A percentile compares a stretch with the other conserved stretches of the same genome.
Evolutionary conservation across 495 filamentous ascomycete species (phyloP).

Genomic region (Penicillium turbatum): DNA sequence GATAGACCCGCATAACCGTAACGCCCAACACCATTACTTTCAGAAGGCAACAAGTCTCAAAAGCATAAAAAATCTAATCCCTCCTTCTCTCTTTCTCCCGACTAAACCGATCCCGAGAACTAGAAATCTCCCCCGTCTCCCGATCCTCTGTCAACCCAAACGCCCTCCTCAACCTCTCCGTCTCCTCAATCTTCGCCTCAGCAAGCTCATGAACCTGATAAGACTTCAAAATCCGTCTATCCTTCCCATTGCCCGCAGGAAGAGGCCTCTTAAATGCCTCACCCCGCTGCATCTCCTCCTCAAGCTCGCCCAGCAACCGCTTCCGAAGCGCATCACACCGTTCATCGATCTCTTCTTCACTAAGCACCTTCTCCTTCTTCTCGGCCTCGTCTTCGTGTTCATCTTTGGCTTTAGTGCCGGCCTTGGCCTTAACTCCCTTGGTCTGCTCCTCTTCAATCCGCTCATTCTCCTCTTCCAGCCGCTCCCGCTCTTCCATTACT

Average conservation of each 20-base stretch:
- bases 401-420: background rate
- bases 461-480: conserved; percentile 79
- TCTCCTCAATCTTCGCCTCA: conserved; percentile 94
- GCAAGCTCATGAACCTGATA: conserved; percentile 97
- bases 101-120: conserved; percentile 34
- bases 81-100: conserved; percentile 22
- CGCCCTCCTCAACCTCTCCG: conserved; percentile 79
- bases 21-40: conserved; percentile 8
- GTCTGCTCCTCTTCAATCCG: conserved; percentile 28
- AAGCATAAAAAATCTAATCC: conserved; percentile 16
- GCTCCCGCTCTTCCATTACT: conserved; percentile 84
- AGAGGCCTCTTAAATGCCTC: background rate
- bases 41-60: background rate
- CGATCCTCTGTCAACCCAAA: conserved; percentile 85
- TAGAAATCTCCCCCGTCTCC: conserved; percentile 75
- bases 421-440: conserved; percentile 2
- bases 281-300: conserved; percentile 18
- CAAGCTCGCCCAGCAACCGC: conserved; percentile 33
- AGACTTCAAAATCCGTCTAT: conserved; percentile 63
- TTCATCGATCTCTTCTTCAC: conserved; percentile 59
- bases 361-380: conserved; percentile 62
- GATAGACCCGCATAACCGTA: background rate
- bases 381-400: conserved; percentile 52
- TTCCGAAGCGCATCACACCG: conserved; percentile 29
- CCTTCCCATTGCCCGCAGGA: conserved; percentile 13